A percentile compares a stretch with the other conserved stretches of the same genome.
phyloP scores from a whole-genome alignment of 768 basidiomycete species.

The Sporobolomyces pararoseus region DNA sequence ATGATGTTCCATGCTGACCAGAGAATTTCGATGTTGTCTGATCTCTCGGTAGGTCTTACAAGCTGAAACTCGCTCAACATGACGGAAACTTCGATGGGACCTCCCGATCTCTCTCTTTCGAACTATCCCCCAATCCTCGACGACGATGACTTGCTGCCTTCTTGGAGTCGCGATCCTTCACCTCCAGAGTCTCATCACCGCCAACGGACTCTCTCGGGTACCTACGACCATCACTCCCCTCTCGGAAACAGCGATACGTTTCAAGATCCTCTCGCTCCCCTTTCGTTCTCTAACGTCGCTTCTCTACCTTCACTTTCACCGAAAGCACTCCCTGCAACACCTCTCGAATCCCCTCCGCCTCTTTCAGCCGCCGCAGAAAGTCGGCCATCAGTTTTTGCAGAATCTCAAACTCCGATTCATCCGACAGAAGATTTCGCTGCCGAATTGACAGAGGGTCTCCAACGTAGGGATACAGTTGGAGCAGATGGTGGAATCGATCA shows the following conservation, averaged over 20 bases:
- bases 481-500: neutral
- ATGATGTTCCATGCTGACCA: too few species aligned
- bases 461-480: neutral
- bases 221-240: neutral
- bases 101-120: conserved; percentile 1
- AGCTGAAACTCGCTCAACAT: neutral
- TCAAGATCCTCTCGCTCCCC: conserved; percentile 15
- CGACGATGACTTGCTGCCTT: conserved; percentile 21
- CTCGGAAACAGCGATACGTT: neutral
- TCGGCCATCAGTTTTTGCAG: neutral
- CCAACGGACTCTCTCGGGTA: neutral
- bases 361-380: too few species aligned
- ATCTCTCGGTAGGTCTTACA: too few species aligned
- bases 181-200: conserved; percentile 1
- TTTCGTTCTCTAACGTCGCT: conserved; percentile 31
- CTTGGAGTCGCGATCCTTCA: conserved; percentile 22
- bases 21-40: too few species aligned
- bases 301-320: neutral
- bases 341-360: neutral
- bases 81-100: conserved; percentile 4
- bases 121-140: neutral
- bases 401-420: neutral
- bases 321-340: neutral
- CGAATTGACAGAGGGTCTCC: conserved; percentile 6
- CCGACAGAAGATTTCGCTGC: conserved; percentile 4